Evolutionary conservation across 208 protist genomes (phyloP).

Genomic region (Leishmania gerbilli): DNA sequence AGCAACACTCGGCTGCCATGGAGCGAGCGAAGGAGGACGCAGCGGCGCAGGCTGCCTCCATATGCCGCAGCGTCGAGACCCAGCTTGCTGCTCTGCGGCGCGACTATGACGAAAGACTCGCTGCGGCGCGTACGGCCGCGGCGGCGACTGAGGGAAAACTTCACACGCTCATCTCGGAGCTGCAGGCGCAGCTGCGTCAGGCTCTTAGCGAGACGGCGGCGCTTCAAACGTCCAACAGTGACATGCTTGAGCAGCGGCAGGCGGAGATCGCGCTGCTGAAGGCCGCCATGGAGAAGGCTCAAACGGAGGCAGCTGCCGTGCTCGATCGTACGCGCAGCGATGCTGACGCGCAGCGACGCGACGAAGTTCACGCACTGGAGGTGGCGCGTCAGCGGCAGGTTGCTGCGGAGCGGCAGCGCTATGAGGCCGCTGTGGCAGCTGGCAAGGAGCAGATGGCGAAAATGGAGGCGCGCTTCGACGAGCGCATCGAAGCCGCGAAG

Average conservation of each 20-base stretch:
- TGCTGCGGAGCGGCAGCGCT: slow-evolving; percentile 24
- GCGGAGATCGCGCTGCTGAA: slow-evolving; percentile 23
- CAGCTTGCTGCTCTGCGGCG: slow-evolving; percentile 15
- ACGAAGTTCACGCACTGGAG: slow-evolving; percentile 21
- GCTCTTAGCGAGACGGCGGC: slow-evolving; percentile 15
- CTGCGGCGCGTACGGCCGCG: slow-evolving; percentile 10
- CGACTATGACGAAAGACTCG: slow-evolving; percentile 12
- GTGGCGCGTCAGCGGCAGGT: slow-evolving; percentile 24
- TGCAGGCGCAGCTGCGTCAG: slow-evolving; percentile 28
- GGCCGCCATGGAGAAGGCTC: slow-evolving; percentile 15
- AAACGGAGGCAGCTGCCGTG: slow-evolving; percentile 21
- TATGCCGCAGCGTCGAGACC: slow-evolving; percentile 10
- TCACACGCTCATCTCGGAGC: slow-evolving; percentile 15
- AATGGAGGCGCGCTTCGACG: slow-evolving; percentile 13
- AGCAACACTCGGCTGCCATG: slow-evolving; percentile 22
- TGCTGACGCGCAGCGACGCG: slow-evolving; percentile 16
- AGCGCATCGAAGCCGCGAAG: slow-evolving; percentile 17
- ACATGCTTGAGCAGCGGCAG: slow-evolving; percentile 16
- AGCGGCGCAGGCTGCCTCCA: background rate
- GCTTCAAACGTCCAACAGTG: slow-evolving; percentile 12
- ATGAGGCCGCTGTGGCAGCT: slow-evolving; percentile 23
- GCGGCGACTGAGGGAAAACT: slow-evolving; percentile 26
- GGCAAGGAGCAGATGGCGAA: slow-evolving; percentile 26
- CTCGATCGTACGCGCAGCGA: slow-evolving; percentile 18
- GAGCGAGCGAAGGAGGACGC: slow-evolving; percentile 17